Conservation (phyloP, 2,329 filamentous ascomycete genomes). For the Penicillium rolfsii region DNA sequence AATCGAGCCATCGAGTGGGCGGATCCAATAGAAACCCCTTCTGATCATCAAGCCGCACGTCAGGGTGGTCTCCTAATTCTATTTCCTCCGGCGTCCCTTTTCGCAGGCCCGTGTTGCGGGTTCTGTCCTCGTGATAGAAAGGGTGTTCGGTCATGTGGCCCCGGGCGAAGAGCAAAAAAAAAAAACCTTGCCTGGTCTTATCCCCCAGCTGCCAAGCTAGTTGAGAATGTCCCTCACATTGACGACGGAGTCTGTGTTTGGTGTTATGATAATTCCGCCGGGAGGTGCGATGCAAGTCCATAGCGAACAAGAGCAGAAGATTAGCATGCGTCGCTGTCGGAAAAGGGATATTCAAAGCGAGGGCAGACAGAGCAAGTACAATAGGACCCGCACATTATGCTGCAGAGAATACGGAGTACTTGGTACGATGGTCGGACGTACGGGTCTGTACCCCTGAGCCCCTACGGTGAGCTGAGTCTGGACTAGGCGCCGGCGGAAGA, state of each 20-base stretch:
- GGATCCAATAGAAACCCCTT: not conserved
- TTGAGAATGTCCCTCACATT: not conserved
- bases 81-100: too few species aligned
- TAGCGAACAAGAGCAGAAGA: not conserved
- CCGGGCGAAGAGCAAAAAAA: not conserved
- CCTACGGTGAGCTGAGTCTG: slow-evolving; percentile 25
- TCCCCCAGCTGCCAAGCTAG: too few species aligned
- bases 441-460: slow-evolving; percentile 16
- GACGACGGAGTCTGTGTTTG: not conserved
- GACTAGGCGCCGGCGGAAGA: slow-evolving; percentile 15
- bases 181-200: not conserved
- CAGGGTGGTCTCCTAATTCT: not conserved
- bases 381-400: not conserved
- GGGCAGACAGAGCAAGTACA: not conserved
- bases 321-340: not conserved
- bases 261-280: not conserved
- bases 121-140: not conserved
- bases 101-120: not conserved
- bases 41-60: not conserved
- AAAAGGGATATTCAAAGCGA: not conserved
- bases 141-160: slow-evolving; percentile 1
- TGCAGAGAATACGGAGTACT: not conserved
- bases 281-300: not conserved
- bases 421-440: not conserved
- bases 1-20: not conserved